Evolutionary conservation across 805 yeast species (phyloP), one percentile per base, ranked within the genome.

Genomic region (Blastobotrys terrestris): DNA sequence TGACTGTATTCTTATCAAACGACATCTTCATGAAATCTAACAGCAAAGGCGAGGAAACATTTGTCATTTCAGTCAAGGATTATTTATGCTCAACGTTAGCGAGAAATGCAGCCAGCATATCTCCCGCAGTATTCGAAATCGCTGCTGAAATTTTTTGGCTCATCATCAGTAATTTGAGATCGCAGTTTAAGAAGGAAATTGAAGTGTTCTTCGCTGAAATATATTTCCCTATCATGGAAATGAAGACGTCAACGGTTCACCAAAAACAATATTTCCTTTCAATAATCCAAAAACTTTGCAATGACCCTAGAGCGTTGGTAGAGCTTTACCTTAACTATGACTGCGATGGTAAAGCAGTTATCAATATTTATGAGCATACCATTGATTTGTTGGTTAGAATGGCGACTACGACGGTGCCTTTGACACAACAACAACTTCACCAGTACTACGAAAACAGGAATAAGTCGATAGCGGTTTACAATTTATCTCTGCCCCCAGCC

Each of bases 301-400:
- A 82, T 58, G 96, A 92, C 69, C 95, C 98, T 44, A 78, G 95
- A 56, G 84, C 95, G 16, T 72, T 95, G 56, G 88, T 95, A 54
- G 99, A 94, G 70, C 81, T 94, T 54, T 94, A 92, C 65, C 77
- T 94, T 63, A 94, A 94, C 69, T 95, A 94, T 67, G 99, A 94
- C 68, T 94, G 99, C 73, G 96, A 90, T 66, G 73, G 81, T 31
- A 70, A 79, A 1, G 74, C 77, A 16, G 79, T 84, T 76, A 86
- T 94, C 40, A 94, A 94, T 66, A 75, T 91, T 48, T 88, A 91
- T 69, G 99, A 94, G 69, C 76, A 81, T 49, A 74, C 90, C 44
- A 80, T 90, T 50, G 91, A 89, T 58, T 84, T 85, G 59, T 74
- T 94, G 58, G 85, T 89, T 63, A 54, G 84, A 73, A 66, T 75